A percentile compares a stretch with the other conserved stretches of the same genome.
These are phyloP conservation scores for Lagenaria siceraria DNA, from an alignment of 306 rosid species.

Conservation along the genomic window DNA sequence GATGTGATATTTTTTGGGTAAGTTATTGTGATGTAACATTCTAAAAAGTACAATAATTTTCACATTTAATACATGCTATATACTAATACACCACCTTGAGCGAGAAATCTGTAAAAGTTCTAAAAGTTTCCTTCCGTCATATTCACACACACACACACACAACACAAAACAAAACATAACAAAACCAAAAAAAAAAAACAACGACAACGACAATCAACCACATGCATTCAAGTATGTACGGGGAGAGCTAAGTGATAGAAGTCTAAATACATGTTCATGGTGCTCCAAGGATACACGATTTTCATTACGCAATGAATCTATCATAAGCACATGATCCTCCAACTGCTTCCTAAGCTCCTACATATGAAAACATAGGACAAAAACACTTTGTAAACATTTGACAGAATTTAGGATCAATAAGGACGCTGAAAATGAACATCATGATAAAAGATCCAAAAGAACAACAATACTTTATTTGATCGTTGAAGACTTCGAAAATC, in stretches of 20 bases:
- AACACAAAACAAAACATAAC: no score
- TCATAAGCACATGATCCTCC: slow-evolving; percentile 59
- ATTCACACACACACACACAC: neutral
- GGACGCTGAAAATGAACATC: neutral
- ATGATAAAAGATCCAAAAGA: neutral
- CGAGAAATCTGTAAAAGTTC: neutral
- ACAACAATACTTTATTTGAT: slow-evolving; percentile 54
- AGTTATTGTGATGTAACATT: neutral
- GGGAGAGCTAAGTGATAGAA: neutral
- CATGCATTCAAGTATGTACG: neutral
- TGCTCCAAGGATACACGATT: slow-evolving; percentile 42
- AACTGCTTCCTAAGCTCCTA: slow-evolving; percentile 96
- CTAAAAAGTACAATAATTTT: neutral
- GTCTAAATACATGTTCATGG: slow-evolving; percentile 56
- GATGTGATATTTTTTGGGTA: neutral
- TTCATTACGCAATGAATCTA: slow-evolving; percentile 47
- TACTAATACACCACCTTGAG: neutral
- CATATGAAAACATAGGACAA: slow-evolving; percentile 2
- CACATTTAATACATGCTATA: neutral
- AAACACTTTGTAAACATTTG: neutral
- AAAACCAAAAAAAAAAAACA: no score
- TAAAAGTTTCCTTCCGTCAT: neutral
- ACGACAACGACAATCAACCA: neutral
- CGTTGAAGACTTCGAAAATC: slow-evolving; percentile 94
- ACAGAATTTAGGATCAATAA: neutral